Evolutionary conservation across 495 filamentous ascomycete species (phyloP), one percentile per base, ranked within the genome.

Genomic region (Trichoderma erinaceum): DNA sequence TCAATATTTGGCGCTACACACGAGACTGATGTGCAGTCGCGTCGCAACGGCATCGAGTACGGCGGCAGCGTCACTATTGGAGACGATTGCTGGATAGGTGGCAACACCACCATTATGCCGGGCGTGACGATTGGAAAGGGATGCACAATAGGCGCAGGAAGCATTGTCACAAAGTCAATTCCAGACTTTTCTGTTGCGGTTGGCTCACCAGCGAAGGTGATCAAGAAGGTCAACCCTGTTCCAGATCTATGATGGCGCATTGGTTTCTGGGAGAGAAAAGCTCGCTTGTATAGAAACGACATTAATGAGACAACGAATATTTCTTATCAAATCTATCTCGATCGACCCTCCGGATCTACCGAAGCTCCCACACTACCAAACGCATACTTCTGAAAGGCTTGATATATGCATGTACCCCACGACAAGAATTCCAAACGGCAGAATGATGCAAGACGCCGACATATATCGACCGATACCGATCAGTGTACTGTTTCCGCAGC

Each of bases 31-130:
- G 74, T 82, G 23, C 71, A 76, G 68, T 70, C 70, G 61, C 76
- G 82, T 38, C 68, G 76, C 35, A 75, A 75, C 38, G 66, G 71
- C 56, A 67, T 78, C 61, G 79, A 80, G 67, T 81, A 75, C 68
- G 81, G 79, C 18, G 66, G 68, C 46, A 71, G 71, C 38, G 70
- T 78, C 63, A 65, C 38, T 0, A 82, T 84, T 67, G 82, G 78
- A 2, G 74, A 82, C 70, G 80, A 85, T 67, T 81, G 77, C 67
- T 84, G 79, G 80, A 80, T 85, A 68, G 81, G 81, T 5, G 79
- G 71, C 6, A 70, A 75, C 63, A 77, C 74, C 15, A 74, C 73
- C 2, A 79, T 85, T 52, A 65, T 84, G 68, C 77, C 80, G 1
- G 82, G 80, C 11, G 80, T 84, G 4, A 80, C 68, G 8, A 82